Conservation (phyloP, 1,139 yeast species). For the Yamadazyma songkhlaensis region DNA sequence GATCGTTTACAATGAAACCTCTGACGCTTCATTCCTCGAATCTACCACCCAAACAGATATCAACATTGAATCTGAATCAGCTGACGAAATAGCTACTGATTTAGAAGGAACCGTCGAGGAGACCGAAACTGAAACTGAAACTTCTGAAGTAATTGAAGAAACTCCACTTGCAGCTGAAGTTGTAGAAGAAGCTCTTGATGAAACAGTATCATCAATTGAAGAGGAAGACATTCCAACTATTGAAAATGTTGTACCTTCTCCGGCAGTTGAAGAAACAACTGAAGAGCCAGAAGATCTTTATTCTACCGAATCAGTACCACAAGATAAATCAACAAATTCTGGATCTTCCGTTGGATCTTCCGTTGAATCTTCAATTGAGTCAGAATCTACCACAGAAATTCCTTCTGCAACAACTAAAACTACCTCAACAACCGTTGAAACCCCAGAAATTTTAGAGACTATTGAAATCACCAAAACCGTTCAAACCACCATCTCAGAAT, state of each 20-base stretch:
- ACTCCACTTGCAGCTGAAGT: conserved; percentile 5
- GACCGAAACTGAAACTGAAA: conserved; percentile 3
- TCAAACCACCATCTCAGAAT: background rate
- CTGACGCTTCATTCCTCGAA: background rate
- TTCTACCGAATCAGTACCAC: no score
- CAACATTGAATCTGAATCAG: background rate
- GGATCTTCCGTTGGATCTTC: no score
- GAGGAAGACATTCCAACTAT: background rate
- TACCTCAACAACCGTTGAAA: background rate
- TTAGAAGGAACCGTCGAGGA: background rate
- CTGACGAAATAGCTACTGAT: background rate
- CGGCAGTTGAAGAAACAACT: background rate
- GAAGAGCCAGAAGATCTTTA: no score
- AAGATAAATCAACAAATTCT: no score
- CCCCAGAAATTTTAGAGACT: conserved; percentile 1
- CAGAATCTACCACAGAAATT: no score
- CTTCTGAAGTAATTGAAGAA: conserved; percentile 4
- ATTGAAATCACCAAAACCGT: background rate
- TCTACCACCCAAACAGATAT: background rate
- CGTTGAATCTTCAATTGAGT: no score
- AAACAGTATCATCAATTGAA: background rate
- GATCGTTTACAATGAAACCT: conserved; percentile 2
- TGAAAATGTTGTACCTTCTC: no score
- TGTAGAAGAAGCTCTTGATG: background rate
- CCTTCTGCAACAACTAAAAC: no score